phyloP scores from a whole-genome alignment of 306 rosid species.

The Cajanus cajan region DNA sequence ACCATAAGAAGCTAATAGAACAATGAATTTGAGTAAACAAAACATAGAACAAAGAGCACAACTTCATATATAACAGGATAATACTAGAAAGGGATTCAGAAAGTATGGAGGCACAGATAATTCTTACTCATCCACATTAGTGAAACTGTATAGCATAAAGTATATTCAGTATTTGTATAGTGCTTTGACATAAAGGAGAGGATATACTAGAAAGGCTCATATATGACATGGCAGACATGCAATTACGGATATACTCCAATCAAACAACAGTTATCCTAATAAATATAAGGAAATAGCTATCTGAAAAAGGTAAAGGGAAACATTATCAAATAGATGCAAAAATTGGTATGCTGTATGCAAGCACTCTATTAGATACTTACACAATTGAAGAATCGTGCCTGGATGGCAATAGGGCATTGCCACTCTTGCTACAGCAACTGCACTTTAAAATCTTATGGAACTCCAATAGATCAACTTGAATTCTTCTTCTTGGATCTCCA shows the following conservation, averaged over 20 bases:
- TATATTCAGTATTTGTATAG: not conserved
- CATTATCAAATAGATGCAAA: not conserved
- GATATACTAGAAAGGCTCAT: not conserved
- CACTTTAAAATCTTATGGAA: conserved; percentile 67
- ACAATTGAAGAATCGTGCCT: conserved; percentile 84
- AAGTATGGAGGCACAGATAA: not conserved
- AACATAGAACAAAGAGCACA: too few relatives aligned
- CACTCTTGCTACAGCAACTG: conserved; percentile 68
- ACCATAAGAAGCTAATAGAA: not conserved
- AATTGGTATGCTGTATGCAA: not conserved
- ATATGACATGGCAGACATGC: conserved; percentile 1
- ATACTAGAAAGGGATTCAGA: not conserved
- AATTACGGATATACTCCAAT: not conserved
- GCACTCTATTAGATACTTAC: conserved; percentile 49
- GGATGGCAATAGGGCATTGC: conserved; percentile 54
- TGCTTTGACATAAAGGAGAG: conserved; percentile 8
- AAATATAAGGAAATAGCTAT: conserved; percentile 13
- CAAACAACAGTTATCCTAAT: not conserved
- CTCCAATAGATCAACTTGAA: conserved; percentile 89
- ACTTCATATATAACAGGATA: not conserved
- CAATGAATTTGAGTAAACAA: not conserved
- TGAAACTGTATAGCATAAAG: not conserved
- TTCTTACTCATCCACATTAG: not conserved
- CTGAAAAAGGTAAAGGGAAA: not conserved
- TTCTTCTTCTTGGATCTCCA: conserved; percentile 86